A percentile compares a stretch with the other conserved stretches of the same genome.
Conservation (phyloP, 2,329 filamentous ascomycete genomes). For the Celoporthe dispersa region DNA sequence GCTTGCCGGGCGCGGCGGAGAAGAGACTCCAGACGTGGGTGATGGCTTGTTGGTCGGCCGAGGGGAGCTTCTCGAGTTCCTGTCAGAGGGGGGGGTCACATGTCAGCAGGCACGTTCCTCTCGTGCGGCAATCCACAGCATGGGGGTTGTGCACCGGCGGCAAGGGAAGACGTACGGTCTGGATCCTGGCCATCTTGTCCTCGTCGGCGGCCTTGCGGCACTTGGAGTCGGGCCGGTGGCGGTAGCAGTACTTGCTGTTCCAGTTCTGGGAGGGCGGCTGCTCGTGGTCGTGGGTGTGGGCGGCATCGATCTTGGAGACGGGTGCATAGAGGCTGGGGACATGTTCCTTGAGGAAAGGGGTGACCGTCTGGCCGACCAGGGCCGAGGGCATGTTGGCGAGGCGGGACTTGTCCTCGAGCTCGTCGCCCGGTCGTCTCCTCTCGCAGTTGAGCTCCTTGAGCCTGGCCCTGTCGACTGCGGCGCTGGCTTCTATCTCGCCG, state of each 20-base stretch:
- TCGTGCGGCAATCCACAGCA: neutral
- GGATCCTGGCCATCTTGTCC: conserved; percentile 92
- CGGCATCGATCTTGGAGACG: conserved; percentile 57
- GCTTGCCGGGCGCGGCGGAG: conserved; percentile 90
- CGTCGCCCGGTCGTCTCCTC: conserved; percentile 54
- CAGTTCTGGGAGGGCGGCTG: conserved; percentile 33
- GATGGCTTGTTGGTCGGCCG: conserved; percentile 90
- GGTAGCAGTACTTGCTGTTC: conserved; percentile 94
- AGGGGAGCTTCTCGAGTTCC: conserved; percentile 81
- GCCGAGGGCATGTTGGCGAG: conserved; percentile 64
- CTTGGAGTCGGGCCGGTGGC: conserved; percentile 91
- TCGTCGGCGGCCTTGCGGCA: conserved; percentile 93
- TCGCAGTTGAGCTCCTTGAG: conserved; percentile 52
- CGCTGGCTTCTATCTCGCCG: conserved; percentile 26
- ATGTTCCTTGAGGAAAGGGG: conserved; percentile 87
- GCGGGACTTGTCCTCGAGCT: conserved; percentile 52
- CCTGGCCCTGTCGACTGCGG: conserved; percentile 17
- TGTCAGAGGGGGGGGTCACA: conserved; percentile 39
- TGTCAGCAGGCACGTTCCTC: conserved; percentile 34
- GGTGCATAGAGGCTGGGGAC: conserved; percentile 89
- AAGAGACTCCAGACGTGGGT: conserved; percentile 98
- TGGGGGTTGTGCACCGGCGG: too few species aligned
- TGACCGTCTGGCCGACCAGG: conserved; percentile 77
- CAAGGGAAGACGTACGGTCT: conserved; percentile 64
- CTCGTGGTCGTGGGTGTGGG: conserved; percentile 47